Evolutionary conservation across 1,284 basidiomycete genomes (phyloP).

Genomic region (Sanghuangporus baumii): DNA sequence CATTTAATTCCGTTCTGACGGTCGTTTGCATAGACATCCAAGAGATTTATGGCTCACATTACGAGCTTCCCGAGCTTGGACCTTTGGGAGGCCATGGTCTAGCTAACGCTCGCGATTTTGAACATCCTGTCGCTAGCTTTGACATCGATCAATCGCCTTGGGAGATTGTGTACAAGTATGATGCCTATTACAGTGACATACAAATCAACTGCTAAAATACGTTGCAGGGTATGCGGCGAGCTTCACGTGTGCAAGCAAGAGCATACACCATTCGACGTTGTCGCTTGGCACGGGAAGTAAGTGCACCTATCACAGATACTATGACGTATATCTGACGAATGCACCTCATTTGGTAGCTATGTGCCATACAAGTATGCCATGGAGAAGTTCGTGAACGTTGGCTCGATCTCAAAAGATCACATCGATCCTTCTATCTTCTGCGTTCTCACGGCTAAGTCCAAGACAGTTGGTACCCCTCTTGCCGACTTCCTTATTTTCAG

Average conservation of each 20-base stretch:
- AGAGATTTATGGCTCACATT: slow-evolving; percentile 61
- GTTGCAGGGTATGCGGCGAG: slow-evolving; percentile 40
- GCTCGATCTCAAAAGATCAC: slow-evolving; percentile 61
- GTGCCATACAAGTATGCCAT: slow-evolving; percentile 69
- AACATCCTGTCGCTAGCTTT: slow-evolving; percentile 56
- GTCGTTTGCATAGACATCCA: slow-evolving; percentile 38
- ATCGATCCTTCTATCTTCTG: slow-evolving; percentile 63
- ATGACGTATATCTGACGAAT: background rate
- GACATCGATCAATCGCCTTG: slow-evolving; percentile 56
- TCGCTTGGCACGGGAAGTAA: slow-evolving; percentile 46
- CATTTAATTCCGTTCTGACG: slow-evolving; percentile 14
- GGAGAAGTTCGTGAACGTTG: slow-evolving; percentile 60
- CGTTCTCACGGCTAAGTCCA: slow-evolving; percentile 58
- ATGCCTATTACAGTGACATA: slow-evolving; percentile 13
- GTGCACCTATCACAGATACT: background rate
- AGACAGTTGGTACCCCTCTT: slow-evolving; percentile 49
- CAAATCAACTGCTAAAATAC: background rate
- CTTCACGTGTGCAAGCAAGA: slow-evolving; percentile 53
- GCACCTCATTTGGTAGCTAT: slow-evolving; percentile 38
- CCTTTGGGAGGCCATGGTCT: slow-evolving; percentile 61
- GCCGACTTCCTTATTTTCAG: slow-evolving; percentile 61
- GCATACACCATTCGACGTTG: slow-evolving; percentile 70
- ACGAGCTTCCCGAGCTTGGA: slow-evolving; percentile 60
- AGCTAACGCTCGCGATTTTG: slow-evolving; percentile 60
- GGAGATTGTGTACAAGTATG: slow-evolving; percentile 38